Base-by-base conservation (phyloP, 2,329 filamentous ascomycete species). In the Grosmannia serpens region DNA sequence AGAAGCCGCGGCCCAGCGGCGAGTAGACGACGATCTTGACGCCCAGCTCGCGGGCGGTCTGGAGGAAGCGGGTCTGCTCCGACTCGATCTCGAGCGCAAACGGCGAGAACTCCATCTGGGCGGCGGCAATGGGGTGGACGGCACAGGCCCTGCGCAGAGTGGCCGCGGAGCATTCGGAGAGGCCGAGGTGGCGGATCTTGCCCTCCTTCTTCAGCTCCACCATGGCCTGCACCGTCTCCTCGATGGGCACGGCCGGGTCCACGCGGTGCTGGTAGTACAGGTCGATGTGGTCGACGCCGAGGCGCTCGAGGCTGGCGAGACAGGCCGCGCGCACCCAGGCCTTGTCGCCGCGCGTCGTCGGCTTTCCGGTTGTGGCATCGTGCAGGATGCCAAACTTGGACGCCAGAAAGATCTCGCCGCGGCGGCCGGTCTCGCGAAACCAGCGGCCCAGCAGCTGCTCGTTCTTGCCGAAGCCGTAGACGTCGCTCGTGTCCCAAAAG, bases 1-100 rank as follows among this genome's bases (percentile, higher is more conserved):
- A 66, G 60, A 86, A 67, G 13, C 83, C 83, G 0, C 82, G 74
- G 1, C 81, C 82, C 1, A 87, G 74, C 0, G 84, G 83, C 9
- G 75, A 77, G 68, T 84, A 85, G 2, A 79, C 77, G 1, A 87
- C 75, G 4, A 83, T 69, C 1, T 78, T 71, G 3, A 83, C 71
- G 2, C 81, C 75, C 5, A 76, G 70, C 61, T 77, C 74, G 50
- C 75, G 73, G 56, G 69, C 70, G 4, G 72, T 73, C 29, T 61
- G 59, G 26, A 75, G 67, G 6, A 77, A 64, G n/a, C 59, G 49
- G 5, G 55, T 62, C 29, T 66, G 58, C 51, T 69, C 67, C 4
- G 61, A 67, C 64, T 80, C 77, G 59, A 79, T 77, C 17, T 76
- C 76, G 0, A 73, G 68, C 3, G 69, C 68, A 61, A 80, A 80